A percentile compares a stretch with the other conserved stretches of the same genome.
These are phyloP conservation scores for Cryptosporidium baileyi DNA, from an alignment of 169 alveolate species.

Conservation along the genomic window DNA sequence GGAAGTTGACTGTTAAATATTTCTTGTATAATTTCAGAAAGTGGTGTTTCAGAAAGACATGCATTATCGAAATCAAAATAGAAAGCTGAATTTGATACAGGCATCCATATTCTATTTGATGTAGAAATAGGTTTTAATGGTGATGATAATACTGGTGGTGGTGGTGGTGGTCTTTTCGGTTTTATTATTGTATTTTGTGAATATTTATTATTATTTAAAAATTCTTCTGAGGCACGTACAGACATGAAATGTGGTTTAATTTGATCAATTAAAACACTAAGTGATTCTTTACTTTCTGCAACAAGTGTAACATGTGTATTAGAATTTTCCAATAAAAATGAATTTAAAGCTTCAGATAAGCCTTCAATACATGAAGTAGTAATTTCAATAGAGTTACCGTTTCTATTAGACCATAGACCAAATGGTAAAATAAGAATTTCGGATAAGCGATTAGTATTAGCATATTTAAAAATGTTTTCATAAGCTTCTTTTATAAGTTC, in stretches of 20 bases:
- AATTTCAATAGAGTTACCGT: neutral
- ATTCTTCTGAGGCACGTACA: neutral
- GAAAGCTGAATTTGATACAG: too few relatives aligned
- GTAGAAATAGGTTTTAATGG: neutral
- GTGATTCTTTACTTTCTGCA: neutral
- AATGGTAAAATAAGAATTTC: slow-evolving; percentile 44
- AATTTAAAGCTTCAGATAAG: slow-evolving; percentile 1
- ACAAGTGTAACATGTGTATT: slow-evolving; percentile 10
- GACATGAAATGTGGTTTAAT: slow-evolving; percentile 39
- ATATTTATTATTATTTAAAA: neutral
- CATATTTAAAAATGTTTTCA: neutral
- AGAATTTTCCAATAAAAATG: neutral
- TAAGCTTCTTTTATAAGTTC: neutral
- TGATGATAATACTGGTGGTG: neutral
- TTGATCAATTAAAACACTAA: neutral
- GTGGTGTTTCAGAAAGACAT: slow-evolving; percentile 30
- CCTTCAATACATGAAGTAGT: neutral
- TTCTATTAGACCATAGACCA: neutral
- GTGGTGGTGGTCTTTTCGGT: neutral
- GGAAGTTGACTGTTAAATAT: slow-evolving; percentile 5
- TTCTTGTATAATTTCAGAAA: slow-evolving; percentile 22
- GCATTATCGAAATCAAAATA: slow-evolving; percentile 24
- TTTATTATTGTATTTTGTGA: neutral
- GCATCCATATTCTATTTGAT: neutral
- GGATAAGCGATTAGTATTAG: neutral